Evolutionary conservation across 2,329 filamentous ascomycete genomes (phyloP).

Genomic region (Epicoccum sorghinum): DNA sequence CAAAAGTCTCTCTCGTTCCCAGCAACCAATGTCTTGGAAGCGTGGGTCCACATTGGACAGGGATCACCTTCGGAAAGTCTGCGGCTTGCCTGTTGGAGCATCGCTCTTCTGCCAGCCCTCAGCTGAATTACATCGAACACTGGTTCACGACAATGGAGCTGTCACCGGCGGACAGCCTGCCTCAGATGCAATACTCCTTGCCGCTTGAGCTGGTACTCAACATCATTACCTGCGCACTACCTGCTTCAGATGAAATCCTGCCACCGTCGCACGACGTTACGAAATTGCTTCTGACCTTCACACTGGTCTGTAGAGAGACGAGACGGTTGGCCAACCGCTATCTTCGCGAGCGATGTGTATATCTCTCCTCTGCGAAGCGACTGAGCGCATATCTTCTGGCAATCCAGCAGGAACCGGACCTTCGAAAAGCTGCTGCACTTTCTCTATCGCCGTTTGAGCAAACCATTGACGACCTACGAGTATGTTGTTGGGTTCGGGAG

Average conservation of each 20-base stretch:
- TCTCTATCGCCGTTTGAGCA: slow-evolving; percentile 39
- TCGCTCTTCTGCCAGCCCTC: not conserved
- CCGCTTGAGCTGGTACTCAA: slow-evolving; percentile 39
- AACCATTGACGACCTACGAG: slow-evolving; percentile 53
- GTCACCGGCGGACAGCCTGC: no score
- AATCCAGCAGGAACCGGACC: slow-evolving; percentile 18
- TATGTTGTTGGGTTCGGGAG: slow-evolving; percentile 50
- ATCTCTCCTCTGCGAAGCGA: slow-evolving; percentile 48
- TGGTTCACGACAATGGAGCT: not conserved
- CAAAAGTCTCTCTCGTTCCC: no score
- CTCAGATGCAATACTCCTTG: slow-evolving; percentile 1
- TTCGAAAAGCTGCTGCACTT: slow-evolving; percentile 48
- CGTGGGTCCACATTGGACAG: not conserved
- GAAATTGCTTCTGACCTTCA: slow-evolving; percentile 54
- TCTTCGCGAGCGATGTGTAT: slow-evolving; percentile 55
- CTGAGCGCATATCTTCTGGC: slow-evolving; percentile 35
- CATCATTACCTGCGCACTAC: slow-evolving; percentile 32
- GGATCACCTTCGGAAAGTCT: not conserved
- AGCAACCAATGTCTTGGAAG: no score
- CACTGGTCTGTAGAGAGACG: slow-evolving; percentile 52
- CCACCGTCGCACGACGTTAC: slow-evolving; percentile 50
- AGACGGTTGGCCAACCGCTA: slow-evolving; percentile 50
- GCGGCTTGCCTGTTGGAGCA: not conserved
- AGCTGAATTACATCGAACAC: no score
- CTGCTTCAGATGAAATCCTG: slow-evolving; percentile 33